Evolutionary conservation across 495 filamentous ascomycete species (phyloP).

Genomic region (Pyrenula aspistea): DNA sequence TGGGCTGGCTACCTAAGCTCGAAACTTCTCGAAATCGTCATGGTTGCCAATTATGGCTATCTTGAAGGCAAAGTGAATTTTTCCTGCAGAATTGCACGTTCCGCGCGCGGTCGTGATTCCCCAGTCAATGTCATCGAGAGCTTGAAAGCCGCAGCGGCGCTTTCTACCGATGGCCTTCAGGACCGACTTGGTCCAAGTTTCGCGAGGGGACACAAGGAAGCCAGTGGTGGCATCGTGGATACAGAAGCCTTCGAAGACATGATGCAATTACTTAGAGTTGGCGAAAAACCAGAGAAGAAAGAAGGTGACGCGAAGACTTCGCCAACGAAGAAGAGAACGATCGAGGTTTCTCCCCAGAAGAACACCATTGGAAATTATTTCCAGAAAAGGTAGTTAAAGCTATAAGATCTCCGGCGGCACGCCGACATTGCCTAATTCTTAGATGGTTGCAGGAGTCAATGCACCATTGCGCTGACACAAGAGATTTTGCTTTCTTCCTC

Average conservation of each 20-base stretch:
- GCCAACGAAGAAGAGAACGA: constrained; percentile 17
- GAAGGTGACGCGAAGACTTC: constrained; percentile 9
- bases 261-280: constrained; percentile 37
- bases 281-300: constrained; percentile 25
- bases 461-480: no score
- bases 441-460: no score
- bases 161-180: constrained; percentile 24
- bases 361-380: constrained; percentile 39
- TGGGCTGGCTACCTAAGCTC: constrained; percentile 42
- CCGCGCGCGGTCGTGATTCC: constrained; percentile 26
- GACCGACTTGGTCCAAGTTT: constrained; percentile 38
- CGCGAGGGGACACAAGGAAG: constrained; percentile 46
- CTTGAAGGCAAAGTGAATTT: constrained; percentile 43
- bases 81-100: constrained; percentile 40
- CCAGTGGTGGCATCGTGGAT: constrained; percentile 42
- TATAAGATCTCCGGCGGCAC: no score
- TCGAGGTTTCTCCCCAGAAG: constrained; percentile 19
- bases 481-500: no score
- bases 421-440: no score
- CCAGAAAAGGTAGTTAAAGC: constrained; percentile 11
- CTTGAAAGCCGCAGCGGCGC: constrained; percentile 30
- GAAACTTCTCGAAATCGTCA: constrained; percentile 37
- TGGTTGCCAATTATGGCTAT: constrained; percentile 49
- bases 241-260: constrained; percentile 44
- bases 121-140: constrained; percentile 43